These are phyloP conservation scores for Candida mesenterica DNA, from an alignment of 1,139 yeast genomes.

Conservation along the genomic window DNA sequence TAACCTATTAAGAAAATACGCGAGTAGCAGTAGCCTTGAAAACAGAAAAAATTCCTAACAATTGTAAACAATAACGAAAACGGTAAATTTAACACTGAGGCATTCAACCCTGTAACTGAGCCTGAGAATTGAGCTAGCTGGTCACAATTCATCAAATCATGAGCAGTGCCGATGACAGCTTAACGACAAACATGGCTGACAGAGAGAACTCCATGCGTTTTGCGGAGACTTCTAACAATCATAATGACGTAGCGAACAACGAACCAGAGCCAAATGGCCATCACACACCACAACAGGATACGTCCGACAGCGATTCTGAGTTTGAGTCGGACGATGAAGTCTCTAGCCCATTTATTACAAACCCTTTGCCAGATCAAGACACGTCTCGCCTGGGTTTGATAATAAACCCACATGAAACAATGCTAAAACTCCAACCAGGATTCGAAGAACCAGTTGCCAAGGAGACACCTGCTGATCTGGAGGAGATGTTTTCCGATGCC, in stretches of 20 bases:
- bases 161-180: conserved; percentile 5
- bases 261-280: background rate
- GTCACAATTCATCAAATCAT: background rate
- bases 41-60: conserved; percentile 1
- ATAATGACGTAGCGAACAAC: background rate
- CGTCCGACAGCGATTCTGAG: background rate
- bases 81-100: background rate
- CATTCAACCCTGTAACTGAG: too few species aligned
- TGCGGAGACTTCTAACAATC: background rate
- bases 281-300: conserved; percentile 1
- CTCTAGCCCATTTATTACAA: conserved; percentile 35
- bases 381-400: too few species aligned
- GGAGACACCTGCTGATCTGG: too few species aligned
- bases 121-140: conserved; percentile 2
- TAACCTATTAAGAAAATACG: too few species aligned
- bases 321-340: conserved; percentile 5
- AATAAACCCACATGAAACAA: conserved; percentile 5
- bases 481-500: too few species aligned
- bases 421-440: conserved; percentile 5
- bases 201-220: conserved; percentile 1
- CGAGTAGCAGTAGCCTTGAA: conserved; percentile 2
- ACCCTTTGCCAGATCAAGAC: conserved; percentile 18
- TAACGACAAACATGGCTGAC: conserved; percentile 7
- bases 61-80: conserved; percentile 5
- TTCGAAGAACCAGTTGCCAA: too few species aligned